A percentile compares a stretch with the other conserved stretches of the same genome.
phyloP scores from a whole-genome alignment of 805 yeast species.

The Starmerella scarabaei region DNA sequence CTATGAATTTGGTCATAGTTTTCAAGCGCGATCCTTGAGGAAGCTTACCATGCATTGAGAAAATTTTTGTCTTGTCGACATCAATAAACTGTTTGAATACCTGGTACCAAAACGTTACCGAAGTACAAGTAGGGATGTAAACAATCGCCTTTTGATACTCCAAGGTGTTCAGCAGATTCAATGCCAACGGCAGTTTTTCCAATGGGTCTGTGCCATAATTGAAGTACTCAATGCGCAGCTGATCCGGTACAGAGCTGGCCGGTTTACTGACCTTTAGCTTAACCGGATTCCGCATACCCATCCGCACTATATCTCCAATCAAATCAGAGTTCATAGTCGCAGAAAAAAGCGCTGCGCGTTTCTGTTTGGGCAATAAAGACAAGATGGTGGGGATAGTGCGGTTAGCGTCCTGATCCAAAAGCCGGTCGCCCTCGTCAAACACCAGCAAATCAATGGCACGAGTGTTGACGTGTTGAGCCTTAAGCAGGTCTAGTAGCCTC shows the following conservation, averaged over 20 bases:
- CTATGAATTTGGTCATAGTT: conserved; percentile 51
- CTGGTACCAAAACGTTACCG: conserved; percentile 55
- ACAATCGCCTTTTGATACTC: conserved; percentile 72
- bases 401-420: conserved; percentile 65
- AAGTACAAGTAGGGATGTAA: conserved; percentile 79
- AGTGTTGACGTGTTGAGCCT: conserved; percentile 44
- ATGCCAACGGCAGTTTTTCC: conserved; percentile 44
- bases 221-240: conserved; percentile 39
- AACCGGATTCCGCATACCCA: conserved; percentile 90
- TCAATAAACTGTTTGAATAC: conserved; percentile 12
- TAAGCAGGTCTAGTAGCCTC: conserved; percentile 59
- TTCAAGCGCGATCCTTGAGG: conserved; percentile 66
- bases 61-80: conserved; percentile 32
- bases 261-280: conserved; percentile 54
- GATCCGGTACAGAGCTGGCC: conserved; percentile 35
- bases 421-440: conserved; percentile 85
- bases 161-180: conserved; percentile 40
- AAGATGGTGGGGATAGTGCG: conserved; percentile 57
- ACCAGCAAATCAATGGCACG: conserved; percentile 58
- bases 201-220: conserved; percentile 47
- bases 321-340: conserved; percentile 77
- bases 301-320: conserved; percentile 60
- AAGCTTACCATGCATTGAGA: conserved; percentile 82
- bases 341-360: conserved; percentile 85
- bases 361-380: conserved; percentile 66